Evolutionary conservation across 768 basidiomycete species (phyloP), one percentile per base, ranked within the genome.

Genomic region (Amanita fuliginea): DNA sequence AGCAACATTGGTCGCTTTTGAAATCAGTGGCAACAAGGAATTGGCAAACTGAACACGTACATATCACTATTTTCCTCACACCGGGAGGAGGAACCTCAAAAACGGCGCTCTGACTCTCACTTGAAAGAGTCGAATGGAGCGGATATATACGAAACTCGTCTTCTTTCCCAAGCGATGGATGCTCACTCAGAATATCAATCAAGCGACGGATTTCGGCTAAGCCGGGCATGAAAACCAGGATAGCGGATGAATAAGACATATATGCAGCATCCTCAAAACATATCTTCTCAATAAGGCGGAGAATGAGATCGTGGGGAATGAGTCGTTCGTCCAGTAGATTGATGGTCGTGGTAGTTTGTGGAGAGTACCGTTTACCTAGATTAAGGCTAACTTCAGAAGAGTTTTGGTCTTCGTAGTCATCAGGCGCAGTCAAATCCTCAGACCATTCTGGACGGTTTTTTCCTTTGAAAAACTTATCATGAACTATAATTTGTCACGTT

Each of bases 191-290:
- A 42, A 86, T 67, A 57, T 98, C 94, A 57, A 81, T 83, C 54
- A 99, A 63, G 21, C 86, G 80, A 32, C 94, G 81, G 49, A 99
- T 99, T 66, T 96, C 94, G 28, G 82, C 89, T 53, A 99, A 69
- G 36, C 95, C 95, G 19, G 95, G 94, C 77, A 98, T 81, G 66
- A 99, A 99, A 53, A 99, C 70, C 34, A 99, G 71, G 40, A 90
- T 74, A 2, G 95, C 95, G 2, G 78, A 66, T 2, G 92, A 94
- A 65, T 79, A 92, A 1, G 62, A 49, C 13, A 54, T 47, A 47
- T 81, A 74, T 2, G 62, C 54, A 2, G 57, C 54, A 53, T 85
- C 77, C 42, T 81, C 76, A 56, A 88, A 84, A 61, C 93, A 96
- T 6, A 96, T 72, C 41, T 71, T 72, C 59, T 97, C 93, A 39